These are phyloP conservation scores for Hsuehochloa calcarea DNA, from an alignment of 176 grass and related monocot species.

Conservation along the genomic window DNA sequence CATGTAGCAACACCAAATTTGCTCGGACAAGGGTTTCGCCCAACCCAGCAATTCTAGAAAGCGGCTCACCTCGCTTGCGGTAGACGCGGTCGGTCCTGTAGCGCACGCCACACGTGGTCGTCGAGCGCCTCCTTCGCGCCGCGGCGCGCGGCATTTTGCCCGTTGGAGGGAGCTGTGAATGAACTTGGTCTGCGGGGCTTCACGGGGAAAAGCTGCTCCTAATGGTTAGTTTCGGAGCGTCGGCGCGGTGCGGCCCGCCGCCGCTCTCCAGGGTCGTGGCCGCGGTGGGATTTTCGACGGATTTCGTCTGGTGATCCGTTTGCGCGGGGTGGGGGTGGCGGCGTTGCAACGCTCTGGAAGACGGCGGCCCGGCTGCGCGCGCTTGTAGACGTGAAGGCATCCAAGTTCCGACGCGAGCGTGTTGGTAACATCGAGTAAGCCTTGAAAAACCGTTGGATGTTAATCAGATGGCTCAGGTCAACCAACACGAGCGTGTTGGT, in stretches of 20 bases:
- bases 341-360: neutral
- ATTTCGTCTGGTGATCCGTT: neutral
- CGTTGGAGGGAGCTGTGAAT: neutral
- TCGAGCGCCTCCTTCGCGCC: neutral
- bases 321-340: neutral
- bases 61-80: neutral
- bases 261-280: neutral
- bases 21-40: neutral
- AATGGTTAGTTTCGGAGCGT: neutral
- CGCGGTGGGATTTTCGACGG: neutral
- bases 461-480: too few relatives aligned
- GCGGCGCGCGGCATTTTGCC: neutral
- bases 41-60: neutral
- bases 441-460: too few relatives aligned
- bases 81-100: neutral
- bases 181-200: neutral
- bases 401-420: too few relatives aligned
- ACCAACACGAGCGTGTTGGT: too few relatives aligned
- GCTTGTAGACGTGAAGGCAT: neutral
- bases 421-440: too few relatives aligned
- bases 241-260: neutral
- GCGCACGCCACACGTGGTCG: neutral
- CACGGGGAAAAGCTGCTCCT: neutral
- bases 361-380: neutral
- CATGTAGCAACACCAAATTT: neutral